Evolutionary conservation across 345 rosid genomes (phyloP), one percentile per base, ranked within the genome.

Genomic region (Populus euphratica): DNA sequence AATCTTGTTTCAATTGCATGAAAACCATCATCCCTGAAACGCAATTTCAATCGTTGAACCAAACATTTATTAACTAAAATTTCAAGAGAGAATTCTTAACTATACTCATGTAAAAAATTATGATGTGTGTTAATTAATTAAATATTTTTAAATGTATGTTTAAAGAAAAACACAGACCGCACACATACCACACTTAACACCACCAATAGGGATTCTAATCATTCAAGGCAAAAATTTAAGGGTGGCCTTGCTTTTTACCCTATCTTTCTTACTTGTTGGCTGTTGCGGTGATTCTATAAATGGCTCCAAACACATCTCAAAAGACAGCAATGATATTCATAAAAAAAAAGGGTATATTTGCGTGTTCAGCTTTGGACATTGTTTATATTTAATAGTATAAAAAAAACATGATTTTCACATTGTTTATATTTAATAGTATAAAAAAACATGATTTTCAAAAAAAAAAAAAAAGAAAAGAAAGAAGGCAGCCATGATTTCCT

Each of bases 241-340:
- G 67, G 23, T 64, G 80, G 64, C 66, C 76, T 63, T 29, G 13
- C 50, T 7, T 64, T 77, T 41, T 73, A 8, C 25, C 39, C 54
- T 39, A 63, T 76, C 25, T 31, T 70, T 41, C n/a, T 75, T 72
- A 17, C 52, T 62, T 36, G 68, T 65, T 27, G 29, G 29, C 29
- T 1, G 29, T 27, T 43, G 73, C 64, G 77, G 63, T 78, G 73
- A 50, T 10, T 65, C 16, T 18, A 4, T 54, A 69, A 64, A 73
- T 73, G 83, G 74, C 87, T 73, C 79, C 75, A 67, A 79, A 52
- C 68, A 62, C 80, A 54, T 69, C 83, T 69, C 86, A 85, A 82
- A 82, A 77, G 88, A 74, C 86, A 85, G 56, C 72, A 76, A 68
- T 17, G 62, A 77, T 75, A 80, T 38, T 38, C 39, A 75, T 62